phyloP scores from a whole-genome alignment of 1,139 yeast genomes.

The Geotrichum australiense region DNA sequence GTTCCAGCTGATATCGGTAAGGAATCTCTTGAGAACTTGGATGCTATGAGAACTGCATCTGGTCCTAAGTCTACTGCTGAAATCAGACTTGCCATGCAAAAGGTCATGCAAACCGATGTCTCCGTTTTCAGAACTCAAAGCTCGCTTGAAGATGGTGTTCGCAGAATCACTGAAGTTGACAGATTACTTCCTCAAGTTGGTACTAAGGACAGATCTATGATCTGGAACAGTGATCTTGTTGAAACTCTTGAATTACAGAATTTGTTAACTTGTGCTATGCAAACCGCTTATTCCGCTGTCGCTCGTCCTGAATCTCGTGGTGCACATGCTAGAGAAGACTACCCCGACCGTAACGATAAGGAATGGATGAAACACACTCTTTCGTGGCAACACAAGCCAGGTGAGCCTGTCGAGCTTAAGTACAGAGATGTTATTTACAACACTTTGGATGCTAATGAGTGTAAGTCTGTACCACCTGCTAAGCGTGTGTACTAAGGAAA shows the following conservation, averaged over 20 bases:
- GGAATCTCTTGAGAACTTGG: constrained; percentile 86
- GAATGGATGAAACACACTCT: constrained; percentile 98
- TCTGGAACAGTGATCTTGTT: constrained; percentile 95
- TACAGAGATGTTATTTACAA: constrained; percentile 82
- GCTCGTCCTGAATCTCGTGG: constrained; percentile 98
- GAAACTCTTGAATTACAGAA: constrained; percentile 96
- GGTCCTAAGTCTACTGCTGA: constrained; percentile 82
- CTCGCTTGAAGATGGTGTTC: constrained; percentile 87
- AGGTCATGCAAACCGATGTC: constrained; percentile 93
- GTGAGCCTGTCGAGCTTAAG: constrained; percentile 64
- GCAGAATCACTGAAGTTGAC: constrained; percentile 70
- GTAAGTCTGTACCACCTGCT: constrained; percentile 96
- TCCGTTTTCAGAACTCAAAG: constrained; percentile 95
- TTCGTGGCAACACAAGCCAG: constrained; percentile 76
- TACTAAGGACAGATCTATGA: constrained; percentile 94
- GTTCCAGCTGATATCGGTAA: constrained; percentile 79
- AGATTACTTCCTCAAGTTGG: constrained; percentile 63
- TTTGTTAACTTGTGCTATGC: constrained; percentile 94
- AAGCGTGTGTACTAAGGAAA: constrained; percentile 71
- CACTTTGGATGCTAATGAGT: constrained; percentile 86
- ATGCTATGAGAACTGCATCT: constrained; percentile 73
- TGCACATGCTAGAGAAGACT: constrained; percentile 99
- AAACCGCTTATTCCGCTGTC: constrained; percentile 90
- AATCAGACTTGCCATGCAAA: constrained; percentile 89
- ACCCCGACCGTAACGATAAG: constrained; percentile 88